phyloP scores from a whole-genome alignment of 768 basidiomycete genomes.

The Collybia sordida region DNA sequence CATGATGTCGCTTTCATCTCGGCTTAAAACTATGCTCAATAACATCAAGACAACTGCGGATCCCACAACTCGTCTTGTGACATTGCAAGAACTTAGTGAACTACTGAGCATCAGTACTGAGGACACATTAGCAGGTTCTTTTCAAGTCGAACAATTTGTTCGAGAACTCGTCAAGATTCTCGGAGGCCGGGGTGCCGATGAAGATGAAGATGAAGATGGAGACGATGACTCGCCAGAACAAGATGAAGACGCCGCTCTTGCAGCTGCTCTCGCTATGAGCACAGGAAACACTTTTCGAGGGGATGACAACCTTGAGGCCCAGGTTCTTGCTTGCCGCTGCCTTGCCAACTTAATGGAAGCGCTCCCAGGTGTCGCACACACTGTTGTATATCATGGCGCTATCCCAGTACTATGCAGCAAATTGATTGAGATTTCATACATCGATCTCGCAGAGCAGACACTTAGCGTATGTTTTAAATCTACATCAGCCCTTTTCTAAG shows the following conservation, averaged over 20 bases:
- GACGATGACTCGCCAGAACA: constrained; percentile 61
- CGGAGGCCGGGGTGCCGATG: constrained; percentile 72
- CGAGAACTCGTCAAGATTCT: constrained; percentile 90
- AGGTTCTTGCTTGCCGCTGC: constrained; percentile 94
- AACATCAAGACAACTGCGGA: constrained; percentile 86
- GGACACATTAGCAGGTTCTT: constrained; percentile 95
- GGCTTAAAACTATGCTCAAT: constrained; percentile 87
- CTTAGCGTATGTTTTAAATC: constrained; percentile 72
- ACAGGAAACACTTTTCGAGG: constrained; percentile 66
- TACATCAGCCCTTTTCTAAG: constrained; percentile 14
- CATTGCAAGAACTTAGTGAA: constrained; percentile 93
- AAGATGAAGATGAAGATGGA: constrained; percentile 72
- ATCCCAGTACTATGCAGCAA: constrained; percentile 98
- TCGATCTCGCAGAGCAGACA: constrained; percentile 97
- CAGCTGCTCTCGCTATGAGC: constrained; percentile 85
- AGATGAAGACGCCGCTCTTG: constrained; percentile 86
- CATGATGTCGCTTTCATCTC: constrained; percentile 84
- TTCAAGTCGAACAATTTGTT: constrained; percentile 90
- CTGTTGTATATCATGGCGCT: constrained; percentile 97
- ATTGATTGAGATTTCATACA: constrained; percentile 94
- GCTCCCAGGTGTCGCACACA: constrained; percentile 96
- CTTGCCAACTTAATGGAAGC: constrained; percentile 98
- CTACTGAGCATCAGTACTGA: constrained; percentile 95
- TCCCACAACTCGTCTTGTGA: constrained; percentile 82
- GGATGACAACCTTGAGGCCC: constrained; percentile 89